Base-by-base conservation (phyloP, 1,284 basidiomycete species). In the Pseudozyma sp. region DNA sequence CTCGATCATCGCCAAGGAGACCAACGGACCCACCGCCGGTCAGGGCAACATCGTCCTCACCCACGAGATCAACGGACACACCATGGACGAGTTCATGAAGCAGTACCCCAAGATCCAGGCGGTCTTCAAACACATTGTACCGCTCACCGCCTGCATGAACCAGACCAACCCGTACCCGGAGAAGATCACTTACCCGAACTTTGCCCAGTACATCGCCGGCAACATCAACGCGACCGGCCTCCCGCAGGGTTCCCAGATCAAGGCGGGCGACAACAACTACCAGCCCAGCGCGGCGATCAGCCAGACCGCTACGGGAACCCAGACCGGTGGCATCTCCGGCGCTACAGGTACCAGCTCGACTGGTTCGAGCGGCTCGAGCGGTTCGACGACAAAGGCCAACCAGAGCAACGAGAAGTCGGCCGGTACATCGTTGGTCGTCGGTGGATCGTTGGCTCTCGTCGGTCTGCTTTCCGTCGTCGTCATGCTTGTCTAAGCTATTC, bases 91-190 rank as follows among this genome's bases (percentile, higher is more conserved):
- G 53, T 77, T 79, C 52, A 77, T 79, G 66, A 53, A 63, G 52
- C 67, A 81, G 48, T 81, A 81, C 61, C 54, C 75, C 24, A 72
- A 77, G 49, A 78, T 84, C 50, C 54, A 77, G 46, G 61, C 64
- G 6, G 67, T 56, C 13, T 84, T 77, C 72, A 79, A 83, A 54
- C 68, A 84, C 74, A 66, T 84, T 17, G 81, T 83, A 0, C 82
- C 82, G 16, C 49, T 84, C 43, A 78, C 76, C 5, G 81, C 81
- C 7, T 84, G 82, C 70, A 71, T 77, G 65, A 83, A 83, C 69
- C 51, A 74, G 52, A 78, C 80, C 13, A 65, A 82, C 40, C 87
- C 87, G 0, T 88, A 88, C 75, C 80, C 72, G n/a, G 87, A 88
- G 78, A 66, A 74, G 46, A 79, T 84, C 52, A 82, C 79, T 45